These are phyloP conservation scores for Pseudopithomyces chartarum DNA, from an alignment of 2,329 filamentous ascomycete species.

Conservation along the genomic window DNA sequence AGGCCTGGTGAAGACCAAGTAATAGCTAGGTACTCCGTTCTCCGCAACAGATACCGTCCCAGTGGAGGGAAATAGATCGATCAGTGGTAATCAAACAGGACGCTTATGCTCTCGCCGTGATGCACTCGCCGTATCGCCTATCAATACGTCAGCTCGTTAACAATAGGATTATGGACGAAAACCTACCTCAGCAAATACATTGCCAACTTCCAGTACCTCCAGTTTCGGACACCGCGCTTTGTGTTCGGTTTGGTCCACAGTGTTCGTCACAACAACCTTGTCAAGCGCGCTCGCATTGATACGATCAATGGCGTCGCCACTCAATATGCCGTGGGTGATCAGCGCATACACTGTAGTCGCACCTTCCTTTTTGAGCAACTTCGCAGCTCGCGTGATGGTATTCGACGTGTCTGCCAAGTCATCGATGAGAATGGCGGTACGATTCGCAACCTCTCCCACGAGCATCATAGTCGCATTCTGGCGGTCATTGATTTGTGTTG, in stretches of 20 bases:
- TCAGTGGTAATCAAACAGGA: slow-evolving; percentile 84
- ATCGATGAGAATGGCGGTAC: slow-evolving; percentile 88
- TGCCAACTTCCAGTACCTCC: slow-evolving; percentile 86
- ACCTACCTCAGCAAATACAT: slow-evolving; percentile 82
- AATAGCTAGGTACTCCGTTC: slow-evolving; percentile 3
- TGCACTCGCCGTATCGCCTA: slow-evolving; percentile 90
- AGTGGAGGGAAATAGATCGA: slow-evolving; percentile 3
- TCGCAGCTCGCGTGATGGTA: slow-evolving; percentile 94
- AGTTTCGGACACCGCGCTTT: slow-evolving; percentile 79
- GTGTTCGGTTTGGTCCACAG: slow-evolving; percentile 86
- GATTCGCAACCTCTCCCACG: slow-evolving; percentile 81
- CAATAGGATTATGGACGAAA: neutral
- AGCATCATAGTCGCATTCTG: slow-evolving; percentile 89
- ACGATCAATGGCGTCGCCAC: slow-evolving; percentile 89
- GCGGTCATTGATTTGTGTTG: slow-evolving; percentile 83
- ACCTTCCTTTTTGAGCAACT: slow-evolving; percentile 91
- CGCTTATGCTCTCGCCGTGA: slow-evolving; percentile 96
- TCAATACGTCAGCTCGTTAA: slow-evolving; percentile 20
- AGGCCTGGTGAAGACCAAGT: slow-evolving; percentile 2
- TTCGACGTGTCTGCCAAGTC: slow-evolving; percentile 96
- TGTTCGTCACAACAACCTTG: slow-evolving; percentile 94
- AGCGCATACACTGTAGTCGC: slow-evolving; percentile 90
- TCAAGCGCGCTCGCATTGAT: slow-evolving; percentile 94
- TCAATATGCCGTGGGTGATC: slow-evolving; percentile 92
- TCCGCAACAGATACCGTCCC: slow-evolving; percentile 9